Conservation (phyloP, 1,284 basidiomycete species). For the Ganoderma leucocontextum region DNA sequence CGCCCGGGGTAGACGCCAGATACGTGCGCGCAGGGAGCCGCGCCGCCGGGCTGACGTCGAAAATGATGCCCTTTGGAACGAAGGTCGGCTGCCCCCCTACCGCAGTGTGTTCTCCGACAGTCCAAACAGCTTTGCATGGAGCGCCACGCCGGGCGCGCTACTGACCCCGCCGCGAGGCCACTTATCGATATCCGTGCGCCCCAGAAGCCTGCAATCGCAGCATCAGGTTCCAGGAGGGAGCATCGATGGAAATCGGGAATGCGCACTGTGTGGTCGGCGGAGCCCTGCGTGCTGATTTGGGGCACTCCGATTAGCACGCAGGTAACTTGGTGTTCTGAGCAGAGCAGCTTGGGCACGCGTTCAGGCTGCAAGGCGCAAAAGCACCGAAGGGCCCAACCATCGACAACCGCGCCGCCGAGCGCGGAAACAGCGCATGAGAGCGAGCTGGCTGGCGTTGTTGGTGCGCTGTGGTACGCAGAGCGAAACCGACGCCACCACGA, state of each 20-base stretch:
- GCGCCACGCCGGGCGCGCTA: neutral
- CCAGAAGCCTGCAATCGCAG: neutral
- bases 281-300: neutral
- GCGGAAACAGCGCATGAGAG: neutral
- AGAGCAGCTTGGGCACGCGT: neutral
- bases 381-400: neutral
- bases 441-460: neutral
- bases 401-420: neutral
- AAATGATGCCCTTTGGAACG: neutral
- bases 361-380: neutral
- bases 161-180: conserved; percentile 1
- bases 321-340: neutral
- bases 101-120: neutral
- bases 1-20: conserved; percentile 3
- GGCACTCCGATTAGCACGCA: neutral
- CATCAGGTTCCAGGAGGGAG: conserved; percentile 1
- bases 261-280: neutral
- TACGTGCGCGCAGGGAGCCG: neutral
- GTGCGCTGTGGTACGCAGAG: neutral
- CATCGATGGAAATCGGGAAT: neutral
- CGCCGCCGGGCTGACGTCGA: neutral
- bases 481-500: neutral
- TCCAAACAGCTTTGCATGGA: neutral
- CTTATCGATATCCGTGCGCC: conserved; percentile 8
- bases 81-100: neutral